Percentiles rank a stretch among this genome's conserved stretches.
Evolutionary conservation across 2,329 filamentous ascomycete genomes (phyloP).

Genomic region (Keithomyces neogunnii): DNA sequence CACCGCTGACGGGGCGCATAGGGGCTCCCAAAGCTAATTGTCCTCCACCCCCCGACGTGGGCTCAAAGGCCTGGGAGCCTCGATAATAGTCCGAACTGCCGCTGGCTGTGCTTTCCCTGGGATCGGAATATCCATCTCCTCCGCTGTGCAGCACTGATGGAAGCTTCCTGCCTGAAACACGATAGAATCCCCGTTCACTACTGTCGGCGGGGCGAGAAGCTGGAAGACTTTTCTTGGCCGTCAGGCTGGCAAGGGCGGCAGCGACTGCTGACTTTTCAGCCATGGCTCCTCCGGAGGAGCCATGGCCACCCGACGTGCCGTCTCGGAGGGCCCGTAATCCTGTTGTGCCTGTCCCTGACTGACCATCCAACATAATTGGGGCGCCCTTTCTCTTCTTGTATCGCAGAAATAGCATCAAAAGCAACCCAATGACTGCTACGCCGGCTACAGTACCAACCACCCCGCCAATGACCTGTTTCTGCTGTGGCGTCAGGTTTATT

Average conservation of each 20-base stretch:
- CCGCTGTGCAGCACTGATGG: constrained; percentile 53
- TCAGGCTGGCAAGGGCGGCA: constrained; percentile 37
- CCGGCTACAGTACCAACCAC: constrained; percentile 52
- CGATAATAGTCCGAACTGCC: constrained; percentile 44
- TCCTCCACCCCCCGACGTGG: constrained; percentile 22
- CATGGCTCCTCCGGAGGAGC: constrained; percentile 27
- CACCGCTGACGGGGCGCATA: constrained; percentile 52
- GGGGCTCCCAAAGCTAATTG: constrained; percentile 46
- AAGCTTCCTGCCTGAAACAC: constrained; percentile 56
- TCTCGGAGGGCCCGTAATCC: constrained; percentile 4
- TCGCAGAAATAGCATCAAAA: constrained; percentile 44
- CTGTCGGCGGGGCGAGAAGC: constrained; percentile 20
- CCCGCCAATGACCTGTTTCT: constrained; percentile 42
- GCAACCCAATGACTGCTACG: constrained; percentile 44
- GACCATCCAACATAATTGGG: constrained; percentile 33
- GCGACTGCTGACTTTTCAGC: constrained; percentile 37
- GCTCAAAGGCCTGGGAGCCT: constrained; percentile 40
- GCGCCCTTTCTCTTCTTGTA: constrained; percentile 45
- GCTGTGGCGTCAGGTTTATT: constrained; percentile 19
- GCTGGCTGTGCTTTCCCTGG: constrained; percentile 35
- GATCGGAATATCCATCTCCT: constrained; percentile 54
- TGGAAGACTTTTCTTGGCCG: constrained; percentile 28
- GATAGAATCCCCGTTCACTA: constrained; percentile 53
- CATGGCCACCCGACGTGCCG: constrained; percentile 15
- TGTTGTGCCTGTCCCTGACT: constrained; percentile 18